A percentile compares a stretch with the other conserved stretches of the same genome.
Evolutionary conservation across 805 yeast species (phyloP).

Genomic region (Limtongozyma cylindracea): DNA sequence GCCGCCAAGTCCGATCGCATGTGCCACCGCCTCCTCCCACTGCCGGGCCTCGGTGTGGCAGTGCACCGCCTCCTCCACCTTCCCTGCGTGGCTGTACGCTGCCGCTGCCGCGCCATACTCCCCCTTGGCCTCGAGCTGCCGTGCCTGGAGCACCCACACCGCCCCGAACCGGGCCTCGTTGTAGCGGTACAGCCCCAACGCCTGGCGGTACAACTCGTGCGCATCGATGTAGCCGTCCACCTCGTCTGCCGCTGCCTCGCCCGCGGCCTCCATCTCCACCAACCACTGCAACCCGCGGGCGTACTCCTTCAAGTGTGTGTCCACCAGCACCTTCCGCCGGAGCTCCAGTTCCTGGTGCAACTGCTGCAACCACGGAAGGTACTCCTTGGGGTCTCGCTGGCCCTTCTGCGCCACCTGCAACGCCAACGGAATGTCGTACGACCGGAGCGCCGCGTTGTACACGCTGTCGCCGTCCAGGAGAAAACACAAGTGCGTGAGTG

Average conservation of each 20-base stretch:
- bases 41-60: constrained; percentile 42
- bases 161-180: constrained; percentile 21
- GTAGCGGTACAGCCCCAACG: constrained; percentile 35
- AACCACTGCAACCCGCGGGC: constrained; percentile 49
- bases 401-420: constrained; percentile 83
- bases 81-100: constrained; percentile 43
- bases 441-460: constrained; percentile 56
- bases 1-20: constrained; percentile 13
- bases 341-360: constrained; percentile 41
- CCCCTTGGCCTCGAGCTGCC: constrained; percentile 24
- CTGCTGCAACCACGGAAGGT: constrained; percentile 71
- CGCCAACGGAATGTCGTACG: constrained; percentile 63
- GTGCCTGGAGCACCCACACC: constrained; percentile 39
- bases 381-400: constrained; percentile 94
- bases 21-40: constrained; percentile 69
- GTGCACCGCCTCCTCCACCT: constrained; percentile 35
- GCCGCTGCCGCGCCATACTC: constrained; percentile 55
- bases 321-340: constrained; percentile 55
- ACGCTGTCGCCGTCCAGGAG: constrained; percentile 70
- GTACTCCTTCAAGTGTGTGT: constrained; percentile 44
- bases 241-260: constrained; percentile 24
- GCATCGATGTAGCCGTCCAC: constrained; percentile 39
- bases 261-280: constrained; percentile 15
- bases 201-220: constrained; percentile 47
- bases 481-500: constrained; percentile 72